A percentile compares a stretch with the other conserved stretches of the same genome.
Evolutionary conservation across 371 early-diverging fungal species (phyloP).

Genomic region (Paraphysoderma sedebokerense): DNA sequence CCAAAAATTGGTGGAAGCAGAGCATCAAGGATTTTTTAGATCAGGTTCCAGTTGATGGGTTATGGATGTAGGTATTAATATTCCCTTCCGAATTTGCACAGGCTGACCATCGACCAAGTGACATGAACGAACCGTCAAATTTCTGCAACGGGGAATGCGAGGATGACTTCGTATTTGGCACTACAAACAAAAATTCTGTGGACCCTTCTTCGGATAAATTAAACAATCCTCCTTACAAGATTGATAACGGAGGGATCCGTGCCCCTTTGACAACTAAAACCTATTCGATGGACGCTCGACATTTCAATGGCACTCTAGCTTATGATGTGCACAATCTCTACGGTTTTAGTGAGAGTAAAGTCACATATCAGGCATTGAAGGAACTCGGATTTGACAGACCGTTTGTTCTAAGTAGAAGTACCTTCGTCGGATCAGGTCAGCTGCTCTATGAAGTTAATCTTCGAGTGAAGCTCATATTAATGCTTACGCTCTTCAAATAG

Average conservation of each 20-base stretch:
- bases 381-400: slow-evolving; percentile 28
- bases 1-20: too few relatives aligned
- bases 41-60: slow-evolving; percentile 4
- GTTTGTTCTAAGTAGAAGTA: slow-evolving; percentile 50
- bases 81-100: too few relatives aligned
- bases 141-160: slow-evolving; percentile 35
- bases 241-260: slow-evolving; percentile 22
- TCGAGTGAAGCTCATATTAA: too few relatives aligned
- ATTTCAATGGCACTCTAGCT: slow-evolving; percentile 28
- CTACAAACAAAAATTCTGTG: too few relatives aligned
- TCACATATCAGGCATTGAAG: slow-evolving; percentile 24
- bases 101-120: too few relatives aligned
- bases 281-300: slow-evolving; percentile 30
- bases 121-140: slow-evolving; percentile 48
- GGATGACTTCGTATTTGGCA: too few relatives aligned
- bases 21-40: not conserved
- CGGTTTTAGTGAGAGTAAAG: slow-evolving; percentile 33
- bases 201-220: slow-evolving; percentile 7
- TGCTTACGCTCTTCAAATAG: too few relatives aligned
- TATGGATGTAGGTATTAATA: slow-evolving; percentile 4
- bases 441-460: too few relatives aligned
- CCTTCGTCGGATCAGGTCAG: slow-evolving; percentile 52
- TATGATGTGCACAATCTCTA: slow-evolving; percentile 48
- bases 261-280: slow-evolving; percentile 32
- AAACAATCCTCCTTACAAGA: slow-evolving; percentile 22